phyloP scores from a whole-genome alignment of 2,329 filamentous ascomycete genomes.

The Fusarium mangiferae region DNA sequence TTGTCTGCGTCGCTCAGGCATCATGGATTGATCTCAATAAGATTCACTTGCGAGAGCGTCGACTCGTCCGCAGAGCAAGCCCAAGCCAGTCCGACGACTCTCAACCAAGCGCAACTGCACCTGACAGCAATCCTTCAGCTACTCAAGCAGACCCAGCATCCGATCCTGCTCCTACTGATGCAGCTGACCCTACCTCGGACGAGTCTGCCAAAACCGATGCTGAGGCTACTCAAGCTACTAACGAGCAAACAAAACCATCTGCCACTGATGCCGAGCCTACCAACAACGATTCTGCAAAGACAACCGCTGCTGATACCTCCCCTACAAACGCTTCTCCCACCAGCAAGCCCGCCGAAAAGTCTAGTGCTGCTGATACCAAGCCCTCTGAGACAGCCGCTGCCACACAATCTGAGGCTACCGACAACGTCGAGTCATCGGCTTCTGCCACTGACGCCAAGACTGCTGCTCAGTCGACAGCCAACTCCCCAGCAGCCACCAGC shows the following conservation, averaged over 20 bases:
- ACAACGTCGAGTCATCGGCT: conserved; percentile 13
- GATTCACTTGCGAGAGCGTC: conserved; percentile 32
- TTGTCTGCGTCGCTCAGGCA: conserved; percentile 59
- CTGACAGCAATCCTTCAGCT: conserved; percentile 11
- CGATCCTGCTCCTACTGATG: conserved; percentile 16
- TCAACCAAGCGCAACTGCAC: conserved; percentile 13
- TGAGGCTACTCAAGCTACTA: conserved; percentile 17
- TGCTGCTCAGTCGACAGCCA: conserved; percentile 19
- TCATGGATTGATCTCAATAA: conserved; percentile 46
- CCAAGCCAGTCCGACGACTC: conserved; percentile 25
- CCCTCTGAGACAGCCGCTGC: conserved; percentile 11
- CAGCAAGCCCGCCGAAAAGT: conserved; percentile 27
- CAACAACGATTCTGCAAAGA: conserved; percentile 21
- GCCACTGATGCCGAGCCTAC: conserved; percentile 22
- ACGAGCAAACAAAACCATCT: conserved; percentile 20
- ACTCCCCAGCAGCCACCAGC: conserved; percentile 30
- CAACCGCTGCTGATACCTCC: conserved; percentile 25
- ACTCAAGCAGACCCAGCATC: conserved; percentile 13
- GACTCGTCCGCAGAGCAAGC: conserved; percentile 35
- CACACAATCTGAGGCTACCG: conserved; percentile 7
- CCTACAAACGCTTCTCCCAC: conserved; percentile 16
- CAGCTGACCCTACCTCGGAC: conserved; percentile 14
- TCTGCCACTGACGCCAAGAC: conserved; percentile 18
- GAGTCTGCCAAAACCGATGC: conserved; percentile 12
- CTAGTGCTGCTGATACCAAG: conserved; percentile 27